phyloP scores from a whole-genome alignment of 176 grass and related monocot genomes.

The Poa pratensis region DNA sequence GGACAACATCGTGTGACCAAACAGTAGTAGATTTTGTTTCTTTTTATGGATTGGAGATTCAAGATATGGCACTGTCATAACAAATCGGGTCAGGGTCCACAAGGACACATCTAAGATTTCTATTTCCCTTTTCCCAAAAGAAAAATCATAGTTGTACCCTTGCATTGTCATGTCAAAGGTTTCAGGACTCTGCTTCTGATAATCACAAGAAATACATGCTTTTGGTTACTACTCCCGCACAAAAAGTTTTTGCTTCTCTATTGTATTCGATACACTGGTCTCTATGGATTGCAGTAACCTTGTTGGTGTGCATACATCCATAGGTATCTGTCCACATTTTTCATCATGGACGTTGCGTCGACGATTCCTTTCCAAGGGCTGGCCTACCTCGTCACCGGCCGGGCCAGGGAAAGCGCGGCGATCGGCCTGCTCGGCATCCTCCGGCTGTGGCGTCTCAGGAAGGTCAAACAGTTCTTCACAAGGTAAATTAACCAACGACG shows the following conservation, averaged over 20 bases:
- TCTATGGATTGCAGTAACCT: not conserved
- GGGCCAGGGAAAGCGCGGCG: constrained; percentile 54
- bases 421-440: constrained; percentile 77
- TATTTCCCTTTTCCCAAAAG: no score
- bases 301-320: not conserved
- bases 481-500: constrained; percentile 44
- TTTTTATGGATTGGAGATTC: constrained; percentile 3
- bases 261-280: not conserved
- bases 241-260: not conserved
- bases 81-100: not conserved
- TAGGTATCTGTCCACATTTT: constrained; percentile 91
- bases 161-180: not conserved
- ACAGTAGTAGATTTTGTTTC: not conserved
- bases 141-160: no score
- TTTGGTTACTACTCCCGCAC: not conserved
- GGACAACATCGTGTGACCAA: not conserved
- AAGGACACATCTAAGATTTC: not conserved
- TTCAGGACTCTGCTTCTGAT: not conserved
- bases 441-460: constrained; percentile 90
- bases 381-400: constrained; percentile 71
- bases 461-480: constrained; percentile 94
- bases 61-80: not conserved
- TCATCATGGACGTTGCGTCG: constrained; percentile 94
- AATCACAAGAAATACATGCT: not conserved
- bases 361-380: constrained; percentile 85